A percentile compares a stretch with the other conserved stretches of the same genome.
These are phyloP conservation scores for Gossypium sturtianum DNA, from an alignment of 345 rosid genomes.

Conservation along the genomic window DNA sequence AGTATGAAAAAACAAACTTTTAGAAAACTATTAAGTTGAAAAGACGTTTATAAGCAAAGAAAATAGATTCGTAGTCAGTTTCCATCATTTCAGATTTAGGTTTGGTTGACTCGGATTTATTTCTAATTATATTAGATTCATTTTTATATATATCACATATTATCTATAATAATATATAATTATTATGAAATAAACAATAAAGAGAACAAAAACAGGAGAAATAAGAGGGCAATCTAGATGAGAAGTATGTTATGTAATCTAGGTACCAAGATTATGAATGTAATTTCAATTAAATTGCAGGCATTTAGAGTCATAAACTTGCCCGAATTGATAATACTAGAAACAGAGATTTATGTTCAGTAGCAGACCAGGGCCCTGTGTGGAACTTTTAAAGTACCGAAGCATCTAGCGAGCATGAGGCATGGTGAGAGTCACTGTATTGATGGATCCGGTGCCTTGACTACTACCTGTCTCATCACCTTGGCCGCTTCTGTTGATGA, in stretches of 20 bases:
- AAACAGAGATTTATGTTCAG: background rate
- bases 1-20: no score
- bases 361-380: background rate
- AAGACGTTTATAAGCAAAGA: no score
- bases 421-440: constrained; percentile 26
- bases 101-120: no score
- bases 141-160: no score
- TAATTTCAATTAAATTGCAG: background rate
- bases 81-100: no score
- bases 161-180: no score
- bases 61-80: no score
- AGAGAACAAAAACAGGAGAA: no score
- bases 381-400: background rate
- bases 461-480: constrained; percentile 11
- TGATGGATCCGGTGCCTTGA: constrained; percentile 17
- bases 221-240: no score
- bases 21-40: no score
- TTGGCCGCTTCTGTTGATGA: constrained; percentile 9
- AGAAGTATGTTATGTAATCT: background rate
- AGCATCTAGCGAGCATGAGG: constrained; percentile 29
- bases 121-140: no score
- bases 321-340: background rate
- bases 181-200: no score
- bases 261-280: background rate
- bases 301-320: background rate